Base-by-base conservation (phyloP, 306 rosid genomes). In the Lathyrus sativus region DNA sequence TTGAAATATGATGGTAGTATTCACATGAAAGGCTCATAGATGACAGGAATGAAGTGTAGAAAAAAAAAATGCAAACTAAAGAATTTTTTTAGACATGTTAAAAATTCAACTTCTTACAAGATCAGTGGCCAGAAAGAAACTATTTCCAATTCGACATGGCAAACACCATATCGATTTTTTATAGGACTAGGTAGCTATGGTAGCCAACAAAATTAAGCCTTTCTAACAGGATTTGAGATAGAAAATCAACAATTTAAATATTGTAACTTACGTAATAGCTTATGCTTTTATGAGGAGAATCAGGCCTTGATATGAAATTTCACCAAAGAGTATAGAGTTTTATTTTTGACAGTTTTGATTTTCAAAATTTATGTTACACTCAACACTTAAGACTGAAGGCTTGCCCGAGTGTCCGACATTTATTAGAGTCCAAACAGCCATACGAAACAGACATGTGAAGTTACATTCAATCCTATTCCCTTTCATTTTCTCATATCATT, bases 41-140 rank as follows among this genome's bases (percentile, higher is more conserved):
- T 61, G 66, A 41, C 15, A 3, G 19, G 59, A 68, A 61, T 35
- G 41, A 28, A 48, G 26, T 14, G 55, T 61, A 11, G 48, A 48
- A 48, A 19, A 53, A 19, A 48, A 48, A 56, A 66, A 53, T 50
- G 28, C 56, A 61, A 38, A 57, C 43, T 14, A 72, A 48, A 22
- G 22, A 58, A 74, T 14, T 11, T 3, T 10, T 45, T 31, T 38
- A 31, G 11, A 70, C 14, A 26, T 65, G 49, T 65, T 35, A 45
- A 39, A 63, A 37, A 46, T 48, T n/a, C 18, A 71, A 65, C 43
- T 29, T 57, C 43, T n/a, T 58, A 29, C 24, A 14, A 58, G 24
- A 58, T n/a, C 12, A n/a, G 43, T n/a, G 5, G 24, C 12, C 18
- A 31, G 6, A 15, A 28, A 6, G 18, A 11, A 65, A 76, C 22